phyloP scores from a whole-genome alignment of 1,139 yeast genomes.

The Pneumocystis murina region DNA sequence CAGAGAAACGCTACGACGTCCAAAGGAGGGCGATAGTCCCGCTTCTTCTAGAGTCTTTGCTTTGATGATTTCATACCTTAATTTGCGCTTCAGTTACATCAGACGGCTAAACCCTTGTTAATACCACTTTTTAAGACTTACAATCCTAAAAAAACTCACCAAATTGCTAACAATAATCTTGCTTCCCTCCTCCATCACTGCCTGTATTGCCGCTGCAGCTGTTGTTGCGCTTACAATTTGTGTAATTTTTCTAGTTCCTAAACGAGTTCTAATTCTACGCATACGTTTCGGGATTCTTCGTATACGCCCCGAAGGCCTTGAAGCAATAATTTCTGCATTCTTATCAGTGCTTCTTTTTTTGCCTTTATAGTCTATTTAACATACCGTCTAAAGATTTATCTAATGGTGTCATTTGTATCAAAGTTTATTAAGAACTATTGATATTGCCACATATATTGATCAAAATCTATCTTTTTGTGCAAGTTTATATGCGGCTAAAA shows the following conservation, averaged over 20 bases:
- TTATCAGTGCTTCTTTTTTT: background rate
- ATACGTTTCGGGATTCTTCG: background rate
- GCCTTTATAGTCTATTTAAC: too few relatives aligned
- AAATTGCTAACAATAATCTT: constrained; percentile 6
- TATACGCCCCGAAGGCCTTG: background rate
- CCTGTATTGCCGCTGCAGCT: constrained; percentile 14
- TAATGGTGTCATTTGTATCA: background rate
- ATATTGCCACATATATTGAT: too few relatives aligned
- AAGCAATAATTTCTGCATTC: background rate
- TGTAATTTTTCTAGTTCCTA: background rate
- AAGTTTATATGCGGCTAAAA: too few relatives aligned
- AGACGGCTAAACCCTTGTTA: constrained; percentile 18
- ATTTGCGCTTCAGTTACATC: constrained; percentile 25
- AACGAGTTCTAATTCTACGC: background rate
- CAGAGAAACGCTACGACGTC: background rate
- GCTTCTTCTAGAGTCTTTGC: background rate
- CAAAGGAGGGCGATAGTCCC: background rate
- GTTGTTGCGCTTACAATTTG: constrained; percentile 12
- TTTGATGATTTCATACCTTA: constrained; percentile 21
- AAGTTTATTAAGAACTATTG: background rate
- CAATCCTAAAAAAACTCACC: background rate
- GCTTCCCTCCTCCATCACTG: constrained; percentile 15
- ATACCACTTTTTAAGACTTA: constrained; percentile 7
- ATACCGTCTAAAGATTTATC: background rate
- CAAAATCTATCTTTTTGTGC: too few relatives aligned